Base-by-base conservation (phyloP, 1,284 basidiomycete species). In the Apiotrichum montevideense region DNA sequence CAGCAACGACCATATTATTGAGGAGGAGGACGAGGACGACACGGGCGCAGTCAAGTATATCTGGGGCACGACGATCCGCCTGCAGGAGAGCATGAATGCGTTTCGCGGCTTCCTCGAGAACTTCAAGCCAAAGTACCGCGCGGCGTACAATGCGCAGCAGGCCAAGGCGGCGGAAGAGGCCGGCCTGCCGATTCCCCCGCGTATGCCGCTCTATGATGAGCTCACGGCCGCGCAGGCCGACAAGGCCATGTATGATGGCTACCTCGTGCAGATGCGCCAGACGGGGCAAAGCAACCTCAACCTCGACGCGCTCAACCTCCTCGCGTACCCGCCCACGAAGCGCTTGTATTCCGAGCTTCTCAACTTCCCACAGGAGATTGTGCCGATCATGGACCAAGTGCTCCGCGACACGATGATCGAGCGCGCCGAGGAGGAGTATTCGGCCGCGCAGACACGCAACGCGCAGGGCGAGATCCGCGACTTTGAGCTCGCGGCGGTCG, bases 301-400 rank as follows among this genome's bases (percentile, higher is more conserved):
- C 74, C 80, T 98, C 53, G 93, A 98, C 70, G 83, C 91, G 72
- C 71, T 83, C 68, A 96, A 98, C 74, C 78, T 98, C n/a, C 81
- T 87, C 34, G 85, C 94, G 0, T 98, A 88, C 73, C 90, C 91
- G 0, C 85, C 88, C 6, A 85, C 85, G 59, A 86, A 85, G 70
- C 92, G 91, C 75, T 80, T 97, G 11, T 83, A 89, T 70, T 78
- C 79, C 45, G 88, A 90, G 68, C 79, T 98, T 11, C 75, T 86
- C 63, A 93, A 92, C 71, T 98, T 95, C 74, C 96, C 95, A 0
- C 93, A 97, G 75, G 95, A 98, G 79, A 85, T 98, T 52, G 83
- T 98, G 44, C 95, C 95, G 2, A 90, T 91, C 52, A 93, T 97
- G 87, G 96, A 98, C 80, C 90, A 94, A 69, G 87, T 93, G 0